Conservation (phyloP, 2,329 filamentous ascomycete species). For the Pseudopyricularia javanii region DNA sequence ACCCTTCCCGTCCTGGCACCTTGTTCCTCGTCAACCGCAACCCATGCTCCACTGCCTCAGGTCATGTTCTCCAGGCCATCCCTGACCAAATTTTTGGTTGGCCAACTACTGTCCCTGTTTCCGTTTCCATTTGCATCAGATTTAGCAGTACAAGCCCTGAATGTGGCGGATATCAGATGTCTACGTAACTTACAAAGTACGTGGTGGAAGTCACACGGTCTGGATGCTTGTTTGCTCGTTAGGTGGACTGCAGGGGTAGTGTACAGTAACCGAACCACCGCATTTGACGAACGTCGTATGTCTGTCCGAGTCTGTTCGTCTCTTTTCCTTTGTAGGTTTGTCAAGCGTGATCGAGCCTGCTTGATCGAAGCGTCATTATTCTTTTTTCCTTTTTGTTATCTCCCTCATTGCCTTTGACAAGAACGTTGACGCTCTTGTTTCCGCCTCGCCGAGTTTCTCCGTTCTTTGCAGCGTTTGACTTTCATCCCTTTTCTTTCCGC, state of each 20-base stretch:
- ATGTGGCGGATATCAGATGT: background rate
- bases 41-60: background rate
- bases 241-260: no score
- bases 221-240: no score
- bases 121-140: background rate
- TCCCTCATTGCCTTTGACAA: background rate
- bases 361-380: background rate
- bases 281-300: no score
- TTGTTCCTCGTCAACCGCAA: background rate
- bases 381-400: background rate
- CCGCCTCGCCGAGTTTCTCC: background rate
- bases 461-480: background rate
- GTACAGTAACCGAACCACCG: no score
- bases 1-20: background rate
- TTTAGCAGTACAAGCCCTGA: background rate
- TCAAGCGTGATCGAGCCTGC: background rate
- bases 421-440: background rate
- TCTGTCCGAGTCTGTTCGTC: background rate
- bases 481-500: background rate
- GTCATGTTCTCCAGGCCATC: background rate
- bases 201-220: background rate
- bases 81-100: background rate
- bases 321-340: background rate
- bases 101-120: background rate
- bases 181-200: background rate